A percentile compares a stretch with the other conserved stretches of the same genome.
Evolutionary conservation across 176 grass and related monocot genomes (phyloP).

Genomic region (Avena sativa): DNA sequence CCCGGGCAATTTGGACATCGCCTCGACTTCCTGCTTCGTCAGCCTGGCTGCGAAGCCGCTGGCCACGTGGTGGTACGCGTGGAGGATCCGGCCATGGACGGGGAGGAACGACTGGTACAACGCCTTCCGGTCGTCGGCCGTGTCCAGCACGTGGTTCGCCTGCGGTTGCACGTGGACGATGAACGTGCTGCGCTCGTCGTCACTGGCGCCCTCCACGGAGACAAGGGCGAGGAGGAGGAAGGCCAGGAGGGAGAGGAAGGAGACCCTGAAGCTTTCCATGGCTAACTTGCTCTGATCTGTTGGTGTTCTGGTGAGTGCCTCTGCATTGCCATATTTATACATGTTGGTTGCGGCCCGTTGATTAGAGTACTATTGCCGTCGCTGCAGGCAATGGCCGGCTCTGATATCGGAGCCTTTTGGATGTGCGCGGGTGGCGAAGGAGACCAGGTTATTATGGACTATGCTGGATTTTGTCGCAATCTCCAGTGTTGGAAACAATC

Average conservation of each 20-base stretch:
- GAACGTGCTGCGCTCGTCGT: constrained; percentile 31
- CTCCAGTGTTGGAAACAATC: neutral
- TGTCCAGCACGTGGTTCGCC: constrained; percentile 14
- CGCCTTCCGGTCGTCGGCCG: constrained; percentile 36
- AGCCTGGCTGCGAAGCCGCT: constrained; percentile 67
- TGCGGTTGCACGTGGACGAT: constrained; percentile 50
- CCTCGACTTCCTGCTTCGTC: constrained; percentile 43
- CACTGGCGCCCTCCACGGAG: neutral
- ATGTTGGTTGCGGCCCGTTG: neutral
- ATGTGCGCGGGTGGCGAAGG: neutral
- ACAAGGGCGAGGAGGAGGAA: constrained; percentile 13
- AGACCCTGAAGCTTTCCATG: constrained; percentile 33
- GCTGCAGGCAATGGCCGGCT: constrained; percentile 24
- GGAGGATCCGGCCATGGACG: constrained; percentile 40
- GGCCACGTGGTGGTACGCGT: constrained; percentile 62
- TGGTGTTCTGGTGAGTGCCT: neutral
- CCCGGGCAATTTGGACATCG: constrained; percentile 42
- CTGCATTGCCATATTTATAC: constrained; percentile 33
- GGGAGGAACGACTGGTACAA: constrained; percentile 59
- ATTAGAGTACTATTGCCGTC: neutral
- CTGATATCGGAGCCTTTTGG: constrained; percentile 15
- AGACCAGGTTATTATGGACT: constrained; percentile 4
- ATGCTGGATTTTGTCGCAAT: neutral
- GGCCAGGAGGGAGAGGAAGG: neutral
- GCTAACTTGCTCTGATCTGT: neutral